Percentiles rank a stretch among this genome's conserved stretches.
These are phyloP conservation scores for Solidago caesia DNA, from an alignment of 129 eudicot species.

Conservation along the genomic window DNA sequence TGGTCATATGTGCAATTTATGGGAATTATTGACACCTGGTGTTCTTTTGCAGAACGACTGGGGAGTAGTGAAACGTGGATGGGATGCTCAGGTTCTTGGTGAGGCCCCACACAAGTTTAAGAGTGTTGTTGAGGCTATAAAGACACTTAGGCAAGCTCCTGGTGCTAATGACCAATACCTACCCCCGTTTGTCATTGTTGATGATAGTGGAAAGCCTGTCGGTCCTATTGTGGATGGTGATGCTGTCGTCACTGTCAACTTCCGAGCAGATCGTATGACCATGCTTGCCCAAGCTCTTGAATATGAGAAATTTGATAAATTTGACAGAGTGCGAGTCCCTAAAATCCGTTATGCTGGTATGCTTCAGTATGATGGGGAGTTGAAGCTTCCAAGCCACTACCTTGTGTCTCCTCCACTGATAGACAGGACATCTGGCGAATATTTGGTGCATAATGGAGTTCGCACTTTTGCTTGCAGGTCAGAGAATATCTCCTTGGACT, in stretches of 20 bases:
- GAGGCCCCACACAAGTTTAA: slow-evolving; percentile 92
- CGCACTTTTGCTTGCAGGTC: slow-evolving; percentile 97
- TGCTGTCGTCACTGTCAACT: slow-evolving; percentile 91
- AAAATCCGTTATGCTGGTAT: slow-evolving; percentile 92
- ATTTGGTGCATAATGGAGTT: slow-evolving; percentile 70
- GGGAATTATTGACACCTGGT: background rate
- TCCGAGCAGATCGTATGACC: slow-evolving; percentile 92
- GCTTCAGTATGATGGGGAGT: slow-evolving; percentile 96
- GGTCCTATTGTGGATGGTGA: slow-evolving; percentile 92
- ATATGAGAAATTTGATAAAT: slow-evolving; percentile 74
- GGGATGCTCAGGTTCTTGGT: slow-evolving; percentile 99
- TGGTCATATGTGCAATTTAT: background rate
- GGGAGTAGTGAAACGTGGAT: slow-evolving; percentile 91
- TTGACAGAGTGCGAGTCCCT: slow-evolving; percentile 80
- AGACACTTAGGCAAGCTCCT: slow-evolving; percentile 63
- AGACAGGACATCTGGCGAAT: slow-evolving; percentile 94
- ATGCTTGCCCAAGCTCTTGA: slow-evolving; percentile 98
- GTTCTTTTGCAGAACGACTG: slow-evolving; percentile 71
- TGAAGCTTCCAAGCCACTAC: slow-evolving; percentile 87
- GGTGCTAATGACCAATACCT: slow-evolving; percentile 71
- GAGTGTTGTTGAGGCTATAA: slow-evolving; percentile 74
- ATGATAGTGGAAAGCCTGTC: slow-evolving; percentile 72
- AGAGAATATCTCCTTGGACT: background rate
- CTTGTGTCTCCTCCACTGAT: slow-evolving; percentile 96
- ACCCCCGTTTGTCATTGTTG: slow-evolving; percentile 86